phyloP scores from a whole-genome alignment of 306 rosid genomes.

The Gillenia trifoliata region DNA sequence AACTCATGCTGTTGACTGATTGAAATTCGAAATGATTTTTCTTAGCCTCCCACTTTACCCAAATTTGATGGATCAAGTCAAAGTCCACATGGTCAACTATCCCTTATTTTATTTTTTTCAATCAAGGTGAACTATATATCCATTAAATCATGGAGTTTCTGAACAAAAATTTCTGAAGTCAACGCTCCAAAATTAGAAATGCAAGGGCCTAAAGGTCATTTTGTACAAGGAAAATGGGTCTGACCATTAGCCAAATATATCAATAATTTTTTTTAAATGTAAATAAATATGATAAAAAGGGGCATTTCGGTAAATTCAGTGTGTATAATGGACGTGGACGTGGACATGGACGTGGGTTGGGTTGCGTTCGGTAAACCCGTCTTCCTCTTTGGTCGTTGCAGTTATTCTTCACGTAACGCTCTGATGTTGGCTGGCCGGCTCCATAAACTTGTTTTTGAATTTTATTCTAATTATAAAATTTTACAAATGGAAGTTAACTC shows the following conservation, averaged over 20 bases:
- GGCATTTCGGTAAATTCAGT: slow-evolving; percentile 10
- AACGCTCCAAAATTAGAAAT: not conserved
- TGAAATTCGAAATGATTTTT: not conserved
- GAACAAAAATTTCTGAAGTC: not conserved
- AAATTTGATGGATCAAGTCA: not conserved
- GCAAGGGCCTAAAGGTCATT: slow-evolving; percentile 8
- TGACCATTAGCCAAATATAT: not conserved
- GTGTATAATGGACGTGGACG: not conserved
- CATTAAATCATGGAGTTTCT: not conserved
- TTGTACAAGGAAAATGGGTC: not conserved
- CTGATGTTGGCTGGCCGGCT: slow-evolving; percentile 5
- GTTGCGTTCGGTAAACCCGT: slow-evolving; percentile 59
- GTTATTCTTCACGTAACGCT: slow-evolving; percentile 27
- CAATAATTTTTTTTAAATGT: not conserved
- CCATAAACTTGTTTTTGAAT: not conserved
- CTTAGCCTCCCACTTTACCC: no score
- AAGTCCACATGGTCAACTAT: not conserved
- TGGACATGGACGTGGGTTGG: slow-evolving; percentile 21
- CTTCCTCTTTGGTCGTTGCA: slow-evolving; percentile 25
- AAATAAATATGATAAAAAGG: not conserved
- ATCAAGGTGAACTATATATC: not conserved
- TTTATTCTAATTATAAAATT: not conserved
- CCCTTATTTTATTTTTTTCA: not conserved
- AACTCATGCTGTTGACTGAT: not conserved
- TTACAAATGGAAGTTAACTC: no score